These are phyloP conservation scores for Suhomyces xylopsoci DNA, from an alignment of 805 yeast genomes.

Conservation along the genomic window DNA sequence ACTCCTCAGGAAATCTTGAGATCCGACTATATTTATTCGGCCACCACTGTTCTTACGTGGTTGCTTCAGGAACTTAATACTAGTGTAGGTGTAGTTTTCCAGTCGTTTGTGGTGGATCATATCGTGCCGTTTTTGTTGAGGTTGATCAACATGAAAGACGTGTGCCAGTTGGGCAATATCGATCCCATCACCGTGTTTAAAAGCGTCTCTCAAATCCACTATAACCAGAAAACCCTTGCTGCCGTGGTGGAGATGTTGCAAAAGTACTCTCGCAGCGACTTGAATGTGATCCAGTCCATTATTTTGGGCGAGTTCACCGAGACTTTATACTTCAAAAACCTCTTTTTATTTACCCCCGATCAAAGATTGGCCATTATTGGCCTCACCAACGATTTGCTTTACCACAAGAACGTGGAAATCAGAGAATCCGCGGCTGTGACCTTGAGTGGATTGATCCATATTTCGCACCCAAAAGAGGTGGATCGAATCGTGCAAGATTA, in stretches of 20 bases:
- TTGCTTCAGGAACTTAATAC: conserved; percentile 52
- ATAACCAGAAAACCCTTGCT: conserved; percentile 17
- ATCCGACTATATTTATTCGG: conserved; percentile 58
- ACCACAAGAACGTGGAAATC: conserved; percentile 67
- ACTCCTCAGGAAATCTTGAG: conserved; percentile 56
- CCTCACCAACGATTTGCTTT: conserved; percentile 51
- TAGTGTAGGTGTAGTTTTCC: conserved; percentile 50
- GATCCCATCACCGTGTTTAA: conserved; percentile 49
- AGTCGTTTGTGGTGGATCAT: conserved; percentile 46
- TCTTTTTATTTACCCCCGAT: conserved; percentile 47
- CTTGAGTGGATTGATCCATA: conserved; percentile 77
- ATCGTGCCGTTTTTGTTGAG: conserved; percentile 69
- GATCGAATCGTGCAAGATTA: conserved; percentile 41
- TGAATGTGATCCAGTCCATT: conserved; percentile 50
- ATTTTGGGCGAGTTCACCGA: conserved; percentile 69
- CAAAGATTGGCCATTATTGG: conserved; percentile 52
- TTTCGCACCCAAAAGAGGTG: conserved; percentile 47
- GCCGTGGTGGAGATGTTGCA: conserved; percentile 39
- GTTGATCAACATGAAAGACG: conserved; percentile 69
- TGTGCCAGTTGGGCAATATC: conserved; percentile 66
- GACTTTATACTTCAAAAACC: conserved; percentile 65
- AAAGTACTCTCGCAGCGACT: conserved; percentile 26
- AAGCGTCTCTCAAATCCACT: conserved; percentile 44
- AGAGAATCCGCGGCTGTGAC: conserved; percentile 70
- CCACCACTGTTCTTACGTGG: conserved; percentile 66